These are phyloP conservation scores for Diaporthe ilicicola DNA, from an alignment of 2,329 filamentous ascomycete genomes.

Conservation along the genomic window DNA sequence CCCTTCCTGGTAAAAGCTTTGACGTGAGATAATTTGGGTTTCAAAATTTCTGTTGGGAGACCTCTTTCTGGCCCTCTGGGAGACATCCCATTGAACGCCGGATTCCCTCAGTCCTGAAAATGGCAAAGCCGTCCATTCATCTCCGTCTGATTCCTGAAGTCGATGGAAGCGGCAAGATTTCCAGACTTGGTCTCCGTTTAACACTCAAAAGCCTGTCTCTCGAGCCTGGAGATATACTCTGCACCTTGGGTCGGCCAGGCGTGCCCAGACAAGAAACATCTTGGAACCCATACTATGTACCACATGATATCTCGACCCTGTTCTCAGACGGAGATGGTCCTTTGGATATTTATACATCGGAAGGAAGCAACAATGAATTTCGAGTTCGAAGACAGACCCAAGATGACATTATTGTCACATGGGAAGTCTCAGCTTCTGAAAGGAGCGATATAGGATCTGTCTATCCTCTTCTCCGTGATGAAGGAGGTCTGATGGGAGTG, in stretches of 20 bases:
- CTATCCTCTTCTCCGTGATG: conserved; percentile 4
- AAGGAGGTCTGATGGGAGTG: neutral
- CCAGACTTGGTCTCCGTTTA: neutral
- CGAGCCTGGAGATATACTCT: neutral
- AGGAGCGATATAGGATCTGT: neutral
- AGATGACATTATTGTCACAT: neutral
- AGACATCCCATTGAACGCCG: neutral
- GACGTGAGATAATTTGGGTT: neutral
- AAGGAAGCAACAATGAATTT: neutral
- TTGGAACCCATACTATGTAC: neutral
- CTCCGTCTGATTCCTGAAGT: conserved; percentile 1
- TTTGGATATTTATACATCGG: neutral
- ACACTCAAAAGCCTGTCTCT: neutral
- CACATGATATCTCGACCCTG: neutral
- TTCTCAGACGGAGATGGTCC: neutral
- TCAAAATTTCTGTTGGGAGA: neutral
- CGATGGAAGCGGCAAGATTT: neutral
- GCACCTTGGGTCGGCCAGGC: neutral
- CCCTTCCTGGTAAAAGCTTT: neutral
- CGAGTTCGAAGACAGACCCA: neutral
- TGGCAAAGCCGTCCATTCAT: neutral
- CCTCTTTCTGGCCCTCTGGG: neutral
- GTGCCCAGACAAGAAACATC: neutral
- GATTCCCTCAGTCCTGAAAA: neutral
- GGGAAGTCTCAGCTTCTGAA: neutral